Base-by-base conservation (phyloP, 345 rosid genomes). In the Camelina laxa region DNA sequence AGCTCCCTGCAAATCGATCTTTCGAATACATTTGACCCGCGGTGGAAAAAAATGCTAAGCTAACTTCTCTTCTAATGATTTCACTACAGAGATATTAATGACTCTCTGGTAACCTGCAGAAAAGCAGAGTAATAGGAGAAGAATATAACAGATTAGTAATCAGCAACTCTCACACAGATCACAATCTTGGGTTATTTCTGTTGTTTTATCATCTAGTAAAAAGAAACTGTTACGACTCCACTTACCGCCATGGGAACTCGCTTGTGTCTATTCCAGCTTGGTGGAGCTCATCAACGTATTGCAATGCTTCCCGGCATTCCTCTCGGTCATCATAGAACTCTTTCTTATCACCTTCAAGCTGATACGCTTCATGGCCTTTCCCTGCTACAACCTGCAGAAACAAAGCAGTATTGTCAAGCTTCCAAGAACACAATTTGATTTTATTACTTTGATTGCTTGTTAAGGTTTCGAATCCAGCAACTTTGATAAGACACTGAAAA, bases 191-290 rank as follows among this genome's bases (percentile, higher is more conserved):
- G 31, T 39, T 62, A 19, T 54, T 1, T 55, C 36, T 30, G 14
- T 16, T 38, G 27, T 35, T 62, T 63, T 16, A 44, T 17, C 58
- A 51, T 62, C 20, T 33, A 15, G 12, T 22, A 12, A 79, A 59
- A 9, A 36, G 17, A 12, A 65, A 21, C 67, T 69, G 39, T 36
- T 21, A 48, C 12, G 5, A 11, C 58, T 64, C 56, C 54, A 83
- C 84, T 82, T 83, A 95, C 99, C 96, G 83, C 99, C 99, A 95
- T 21, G 99, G 97, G 70, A 95, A 88, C 85, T 95, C 99, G 74
- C 97, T 91, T 1, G 97, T 90, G 82, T 90, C 99, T 72, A 95
- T 95, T 80, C 99, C 99, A 60, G 97, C 91, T 87, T 75, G 95
- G 78, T 95, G 99, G 74, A 92, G 97, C 81, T 92, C 97, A 59